Evolutionary conservation across 2,329 filamentous ascomycete species (phyloP), one percentile per base, ranked within the genome.

Genomic region (Simplicillium sp.): DNA sequence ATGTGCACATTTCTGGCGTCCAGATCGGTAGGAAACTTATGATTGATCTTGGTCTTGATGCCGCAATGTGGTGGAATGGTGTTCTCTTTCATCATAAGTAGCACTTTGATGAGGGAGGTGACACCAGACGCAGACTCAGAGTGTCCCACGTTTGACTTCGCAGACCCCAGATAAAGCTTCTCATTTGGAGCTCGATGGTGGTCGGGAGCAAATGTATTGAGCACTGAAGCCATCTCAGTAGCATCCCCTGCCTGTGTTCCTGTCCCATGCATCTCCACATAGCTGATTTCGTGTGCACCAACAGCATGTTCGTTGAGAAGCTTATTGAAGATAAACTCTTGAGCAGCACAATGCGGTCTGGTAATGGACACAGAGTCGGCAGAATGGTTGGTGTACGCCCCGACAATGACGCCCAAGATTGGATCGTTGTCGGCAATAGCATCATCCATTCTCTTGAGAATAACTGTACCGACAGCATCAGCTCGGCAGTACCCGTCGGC

Each of bases 401-500:
- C 75, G 0, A 76, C 61, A 39, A 86, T 77, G 47, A 80, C 75
- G 15, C 71, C 81, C 3, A 83, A 62, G 15, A 66, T 82, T 72
- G 38, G 77, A 73, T 85, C 82, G 36, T 80, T 79, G 54, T 85
- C 80, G 0, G 54, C 54, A 13, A 33, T 33, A 13, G 31, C 85
- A 59, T 89, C 84, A 41, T 85, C 80, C 7, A 87, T 74, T 36
- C 84, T 73, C 69, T 90, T 90, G 36, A 90, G 66, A 20, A 89
- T 70, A 39, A 89, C 72, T 0, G 80, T 82, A 7, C 80, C 84
- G 47, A 82, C 82, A 25, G 77, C 78, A 51, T 90, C 85, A 44
- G 79, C 84, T 57, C 85, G 79, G 63, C 84, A 89, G 62, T 89
- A 88, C 2, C 84, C 85, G 61, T 88, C 84, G 3, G 85, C 85